A percentile compares a stretch with the other conserved stretches of the same genome.
phyloP scores from a whole-genome alignment of 768 basidiomycete species.

The Omphalotus guepiniiformis region DNA sequence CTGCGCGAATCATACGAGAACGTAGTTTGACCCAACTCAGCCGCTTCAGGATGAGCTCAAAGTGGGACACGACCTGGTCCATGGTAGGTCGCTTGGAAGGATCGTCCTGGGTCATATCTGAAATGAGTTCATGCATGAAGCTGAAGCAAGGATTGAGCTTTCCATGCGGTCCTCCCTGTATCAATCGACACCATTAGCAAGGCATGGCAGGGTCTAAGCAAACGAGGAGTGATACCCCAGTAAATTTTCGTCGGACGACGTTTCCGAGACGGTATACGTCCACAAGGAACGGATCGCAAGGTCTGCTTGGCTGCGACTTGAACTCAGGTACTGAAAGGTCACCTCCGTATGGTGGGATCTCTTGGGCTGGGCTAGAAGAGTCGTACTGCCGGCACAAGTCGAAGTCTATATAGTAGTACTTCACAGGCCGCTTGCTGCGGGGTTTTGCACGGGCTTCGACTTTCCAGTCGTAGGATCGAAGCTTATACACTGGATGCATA shows the following conservation, averaged over 20 bases:
- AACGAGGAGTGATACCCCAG: constrained; percentile 4
- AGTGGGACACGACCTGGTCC: constrained; percentile 29
- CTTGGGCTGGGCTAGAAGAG: constrained; percentile 20
- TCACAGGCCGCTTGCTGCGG: constrained; percentile 25
- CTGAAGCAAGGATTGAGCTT: constrained; percentile 4
- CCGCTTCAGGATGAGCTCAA: constrained; percentile 11
- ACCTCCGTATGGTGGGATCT: constrained; percentile 28
- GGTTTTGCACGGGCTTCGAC: constrained; percentile 17
- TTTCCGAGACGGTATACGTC: constrained; percentile 45
- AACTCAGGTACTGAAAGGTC: constrained; percentile 41
- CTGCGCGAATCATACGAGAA: constrained; percentile 12
- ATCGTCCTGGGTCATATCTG: constrained; percentile 33
- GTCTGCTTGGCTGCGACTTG: constrained; percentile 10
- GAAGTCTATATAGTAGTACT: constrained; percentile 37
- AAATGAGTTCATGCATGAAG: constrained; percentile 30
- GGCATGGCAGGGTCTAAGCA: background rate
- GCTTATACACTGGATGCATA: background rate
- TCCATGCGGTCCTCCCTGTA: background rate
- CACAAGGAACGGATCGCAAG: constrained; percentile 34
- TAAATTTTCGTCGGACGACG: constrained; percentile 15
- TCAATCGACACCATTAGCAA: background rate
- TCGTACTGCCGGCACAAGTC: constrained; percentile 26
- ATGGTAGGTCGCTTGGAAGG: constrained; percentile 33
- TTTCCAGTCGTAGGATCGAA: background rate
- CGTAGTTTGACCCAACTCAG: constrained; percentile 18